Evolutionary conservation across 1,284 basidiomycete genomes (phyloP).

Genomic region (Puccinia hordei): DNA sequence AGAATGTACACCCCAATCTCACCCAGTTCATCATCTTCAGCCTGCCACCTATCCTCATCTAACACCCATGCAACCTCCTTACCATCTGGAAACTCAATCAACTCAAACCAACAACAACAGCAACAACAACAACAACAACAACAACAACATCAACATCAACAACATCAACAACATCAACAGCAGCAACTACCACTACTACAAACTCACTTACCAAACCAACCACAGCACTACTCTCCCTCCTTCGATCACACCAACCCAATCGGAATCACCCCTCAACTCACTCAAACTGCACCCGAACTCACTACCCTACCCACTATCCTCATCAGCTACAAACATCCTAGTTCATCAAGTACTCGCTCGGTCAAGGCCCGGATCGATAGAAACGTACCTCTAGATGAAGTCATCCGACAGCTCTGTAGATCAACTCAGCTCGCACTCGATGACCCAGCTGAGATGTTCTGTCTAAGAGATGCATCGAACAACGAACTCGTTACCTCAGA

Average conservation of each 20-base stretch:
- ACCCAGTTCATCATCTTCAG: constrained; percentile 16
- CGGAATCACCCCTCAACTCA: constrained; percentile 47
- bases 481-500: constrained; percentile 89
- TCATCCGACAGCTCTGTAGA: constrained; percentile 59
- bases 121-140: neutral
- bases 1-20: constrained; percentile 37
- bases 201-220: too few species aligned
- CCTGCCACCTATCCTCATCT: constrained; percentile 1
- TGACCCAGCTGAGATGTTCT: constrained; percentile 77
- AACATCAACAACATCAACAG: too few species aligned
- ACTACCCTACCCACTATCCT: constrained; percentile 43
- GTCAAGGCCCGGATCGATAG: constrained; percentile 57
- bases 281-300: constrained; percentile 26
- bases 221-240: neutral
- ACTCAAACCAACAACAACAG: constrained; percentile 1
- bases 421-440: constrained; percentile 72
- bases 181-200: too few species aligned
- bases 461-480: constrained; percentile 76
- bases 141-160: neutral
- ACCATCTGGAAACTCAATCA: constrained; percentile 37
- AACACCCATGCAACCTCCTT: constrained; percentile 26
- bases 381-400: constrained; percentile 57
- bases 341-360: constrained; percentile 18
- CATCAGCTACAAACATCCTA: constrained; percentile 35
- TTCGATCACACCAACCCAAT: constrained; percentile 27